Conservation (phyloP, 257 asterid genomes). For the Nicotiana sylvestris region DNA sequence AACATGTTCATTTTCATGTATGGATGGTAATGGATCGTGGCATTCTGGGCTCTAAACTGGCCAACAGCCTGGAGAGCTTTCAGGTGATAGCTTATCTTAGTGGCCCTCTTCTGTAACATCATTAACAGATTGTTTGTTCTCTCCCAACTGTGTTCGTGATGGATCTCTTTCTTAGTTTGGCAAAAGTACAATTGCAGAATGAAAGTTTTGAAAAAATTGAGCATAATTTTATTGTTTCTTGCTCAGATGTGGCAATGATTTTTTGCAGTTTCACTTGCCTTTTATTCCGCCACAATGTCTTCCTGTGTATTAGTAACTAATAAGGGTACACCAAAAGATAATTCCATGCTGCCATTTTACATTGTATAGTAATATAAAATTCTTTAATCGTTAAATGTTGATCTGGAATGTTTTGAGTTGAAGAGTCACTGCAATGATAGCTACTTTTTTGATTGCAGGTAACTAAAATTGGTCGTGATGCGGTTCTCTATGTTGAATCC, state of each 20-base stretch:
- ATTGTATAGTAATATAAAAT: not conserved
- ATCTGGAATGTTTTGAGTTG: not conserved
- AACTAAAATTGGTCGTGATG: slow-evolving; percentile 93
- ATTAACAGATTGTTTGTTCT: not conserved
- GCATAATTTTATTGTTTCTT: not conserved
- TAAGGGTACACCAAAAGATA: not conserved
- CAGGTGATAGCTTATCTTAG: not conserved
- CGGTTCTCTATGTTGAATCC: slow-evolving; percentile 93
- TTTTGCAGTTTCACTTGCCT: not conserved
- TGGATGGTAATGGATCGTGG: not conserved
- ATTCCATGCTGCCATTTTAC: not conserved
- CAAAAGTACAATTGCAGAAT: not conserved
- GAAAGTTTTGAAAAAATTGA: not conserved
- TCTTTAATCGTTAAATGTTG: slow-evolving; percentile 2
- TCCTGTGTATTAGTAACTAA: not conserved
- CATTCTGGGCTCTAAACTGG: not conserved
- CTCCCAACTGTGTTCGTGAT: not conserved
- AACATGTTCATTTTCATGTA: not conserved
- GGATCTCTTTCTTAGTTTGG: not conserved
- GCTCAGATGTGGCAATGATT: not conserved
- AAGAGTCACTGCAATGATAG: not conserved
- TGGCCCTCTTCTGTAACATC: not conserved
- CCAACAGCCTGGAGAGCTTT: not conserved
- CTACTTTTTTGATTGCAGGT: slow-evolving; percentile 45
- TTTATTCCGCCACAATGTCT: not conserved